Evolutionary conservation across 1,284 basidiomycete genomes (phyloP).

Genomic region (Phylloporus sp.): DNA sequence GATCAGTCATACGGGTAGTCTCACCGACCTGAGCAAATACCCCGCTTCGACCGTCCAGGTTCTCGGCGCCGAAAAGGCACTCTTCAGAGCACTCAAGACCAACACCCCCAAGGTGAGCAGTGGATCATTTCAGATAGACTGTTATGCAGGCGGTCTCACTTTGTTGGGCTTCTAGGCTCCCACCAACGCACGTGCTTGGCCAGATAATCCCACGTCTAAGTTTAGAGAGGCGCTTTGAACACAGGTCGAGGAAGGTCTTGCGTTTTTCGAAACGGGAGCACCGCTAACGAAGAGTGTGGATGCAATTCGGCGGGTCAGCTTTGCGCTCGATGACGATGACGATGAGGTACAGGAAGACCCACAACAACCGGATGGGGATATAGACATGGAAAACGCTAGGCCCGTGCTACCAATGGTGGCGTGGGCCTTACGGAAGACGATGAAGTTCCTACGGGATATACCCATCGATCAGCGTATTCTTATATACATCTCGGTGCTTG

Average conservation of each 20-base stretch:
- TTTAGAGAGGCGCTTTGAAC: slow-evolving; percentile 93
- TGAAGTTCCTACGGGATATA: too few relatives aligned
- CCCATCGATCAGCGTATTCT: too few relatives aligned
- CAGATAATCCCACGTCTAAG: slow-evolving; percentile 88
- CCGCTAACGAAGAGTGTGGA: slow-evolving; percentile 89
- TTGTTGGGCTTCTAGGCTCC: not conserved
- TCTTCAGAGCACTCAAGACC: slow-evolving; percentile 97
- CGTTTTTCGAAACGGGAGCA: slow-evolving; percentile 92
- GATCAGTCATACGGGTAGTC: slow-evolving; percentile 96
- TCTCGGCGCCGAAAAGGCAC: slow-evolving; percentile 96
- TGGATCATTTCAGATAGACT: slow-evolving; percentile 89
- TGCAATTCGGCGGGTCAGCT: slow-evolving; percentile 87
- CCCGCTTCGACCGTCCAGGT: slow-evolving; percentile 99
- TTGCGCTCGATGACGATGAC: slow-evolving; percentile 78
- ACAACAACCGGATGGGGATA: too few relatives aligned
- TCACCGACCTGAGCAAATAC: slow-evolving; percentile 98
- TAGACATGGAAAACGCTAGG: too few relatives aligned
- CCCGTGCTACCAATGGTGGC: too few relatives aligned
- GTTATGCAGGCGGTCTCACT: slow-evolving; percentile 76
- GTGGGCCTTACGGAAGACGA: too few relatives aligned
- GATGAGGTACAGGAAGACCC: too few relatives aligned
- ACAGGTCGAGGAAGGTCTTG: slow-evolving; percentile 96
- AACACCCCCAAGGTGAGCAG: slow-evolving; percentile 91
- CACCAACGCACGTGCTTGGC: not conserved
- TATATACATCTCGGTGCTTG: too few relatives aligned